phyloP scores from a whole-genome alignment of 2,329 filamentous ascomycete genomes.

The Plectosphaerella sp. region DNA sequence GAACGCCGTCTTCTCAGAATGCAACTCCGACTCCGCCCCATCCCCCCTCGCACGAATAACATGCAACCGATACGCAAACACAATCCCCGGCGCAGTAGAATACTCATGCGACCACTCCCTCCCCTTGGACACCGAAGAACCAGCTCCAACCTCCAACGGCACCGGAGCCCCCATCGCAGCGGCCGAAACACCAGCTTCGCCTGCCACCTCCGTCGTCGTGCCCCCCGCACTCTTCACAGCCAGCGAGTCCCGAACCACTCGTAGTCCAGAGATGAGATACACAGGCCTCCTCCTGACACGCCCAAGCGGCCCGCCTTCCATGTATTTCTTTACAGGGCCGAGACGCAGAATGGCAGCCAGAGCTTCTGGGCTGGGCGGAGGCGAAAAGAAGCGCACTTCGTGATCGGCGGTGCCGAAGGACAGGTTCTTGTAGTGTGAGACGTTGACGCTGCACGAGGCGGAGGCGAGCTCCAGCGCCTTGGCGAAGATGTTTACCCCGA shows the following conservation, averaged over 20 bases:
- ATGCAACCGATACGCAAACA: too few relatives aligned
- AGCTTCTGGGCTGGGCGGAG: not conserved
- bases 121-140: too few relatives aligned
- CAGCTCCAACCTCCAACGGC: too few relatives aligned
- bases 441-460: not conserved
- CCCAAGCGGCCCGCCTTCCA: not conserved
- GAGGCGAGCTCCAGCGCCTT: not conserved
- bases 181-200: too few relatives aligned
- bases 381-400: not conserved
- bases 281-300: not conserved
- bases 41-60: too few relatives aligned
- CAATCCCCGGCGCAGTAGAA: too few relatives aligned
- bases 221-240: too few relatives aligned
- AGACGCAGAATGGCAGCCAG: not conserved
- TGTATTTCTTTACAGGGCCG: not conserved
- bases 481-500: not conserved
- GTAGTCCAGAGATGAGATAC: not conserved
- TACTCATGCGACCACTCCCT: too few relatives aligned
- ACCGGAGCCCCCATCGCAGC: too few relatives aligned
- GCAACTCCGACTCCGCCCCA: too few relatives aligned
- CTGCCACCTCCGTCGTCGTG: too few relatives aligned
- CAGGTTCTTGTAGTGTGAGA: not conserved
- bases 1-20: too few relatives aligned
- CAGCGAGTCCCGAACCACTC: not conserved
- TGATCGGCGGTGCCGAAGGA: not conserved